Evolutionary conservation across 768 basidiomycete genomes (phyloP).

Genomic region (Termitomyces sp.): DNA sequence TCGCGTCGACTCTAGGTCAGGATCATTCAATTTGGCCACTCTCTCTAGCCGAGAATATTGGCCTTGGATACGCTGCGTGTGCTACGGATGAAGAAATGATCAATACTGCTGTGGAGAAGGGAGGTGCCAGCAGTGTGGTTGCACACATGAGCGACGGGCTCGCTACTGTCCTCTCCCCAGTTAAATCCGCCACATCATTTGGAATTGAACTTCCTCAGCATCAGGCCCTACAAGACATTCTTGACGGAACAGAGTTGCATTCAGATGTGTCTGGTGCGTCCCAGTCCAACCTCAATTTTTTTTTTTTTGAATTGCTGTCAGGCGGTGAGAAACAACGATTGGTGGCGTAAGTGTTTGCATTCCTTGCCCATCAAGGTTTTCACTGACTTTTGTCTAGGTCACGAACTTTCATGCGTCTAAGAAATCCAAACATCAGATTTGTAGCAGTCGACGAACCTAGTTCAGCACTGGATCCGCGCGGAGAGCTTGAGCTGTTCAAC

Average conservation of each 20-base stretch:
- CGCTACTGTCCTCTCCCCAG: slow-evolving; percentile 14
- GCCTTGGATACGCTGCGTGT: slow-evolving; percentile 18
- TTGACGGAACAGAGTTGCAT: slow-evolving; percentile 10
- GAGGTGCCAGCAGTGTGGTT: slow-evolving; percentile 17
- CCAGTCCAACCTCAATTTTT: no score
- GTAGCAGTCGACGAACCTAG: slow-evolving; percentile 43
- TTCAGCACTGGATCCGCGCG: slow-evolving; percentile 38
- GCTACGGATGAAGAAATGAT: slow-evolving; percentile 16
- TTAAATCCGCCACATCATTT: not conserved
- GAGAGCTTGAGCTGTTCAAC: slow-evolving; percentile 32
- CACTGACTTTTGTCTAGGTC: slow-evolving; percentile 11
- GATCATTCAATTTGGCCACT: slow-evolving; percentile 42
- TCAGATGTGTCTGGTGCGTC: slow-evolving; percentile 7
- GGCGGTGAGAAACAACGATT: slow-evolving; percentile 22
- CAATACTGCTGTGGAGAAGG: slow-evolving; percentile 22
- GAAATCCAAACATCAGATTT: slow-evolving; percentile 23
- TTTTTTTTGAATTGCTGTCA: not conserved
- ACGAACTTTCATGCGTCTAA: slow-evolving; percentile 26
- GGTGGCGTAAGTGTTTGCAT: slow-evolving; percentile 15
- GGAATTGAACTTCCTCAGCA: slow-evolving; percentile 6
- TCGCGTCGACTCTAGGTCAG: slow-evolving; percentile 45
- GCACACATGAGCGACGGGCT: slow-evolving; percentile 7
- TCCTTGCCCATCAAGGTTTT: not conserved
- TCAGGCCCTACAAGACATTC: slow-evolving; percentile 8
- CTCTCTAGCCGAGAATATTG: slow-evolving; percentile 35